phyloP scores from a whole-genome alignment of 2,329 filamentous ascomycete species.

The Cercospora nicotianae region DNA sequence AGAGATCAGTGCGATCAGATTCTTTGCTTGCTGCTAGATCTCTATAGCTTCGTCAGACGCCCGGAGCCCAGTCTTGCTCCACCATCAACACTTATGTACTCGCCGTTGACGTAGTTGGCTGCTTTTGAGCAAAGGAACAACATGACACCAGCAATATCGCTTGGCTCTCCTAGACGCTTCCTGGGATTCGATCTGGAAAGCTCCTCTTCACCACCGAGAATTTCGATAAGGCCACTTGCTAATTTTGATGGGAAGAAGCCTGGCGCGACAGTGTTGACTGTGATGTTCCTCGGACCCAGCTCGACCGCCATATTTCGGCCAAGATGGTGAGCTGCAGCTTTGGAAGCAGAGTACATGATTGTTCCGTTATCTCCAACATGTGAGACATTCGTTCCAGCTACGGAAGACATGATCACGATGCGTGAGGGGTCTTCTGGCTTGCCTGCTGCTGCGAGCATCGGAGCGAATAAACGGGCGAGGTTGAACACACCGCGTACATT shows the following conservation, averaged over 20 bases:
- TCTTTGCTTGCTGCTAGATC: background rate
- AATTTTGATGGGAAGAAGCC: constrained; percentile 68
- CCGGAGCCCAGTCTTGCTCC: constrained; percentile 44
- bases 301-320: constrained; percentile 79
- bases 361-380: constrained; percentile 70
- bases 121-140: constrained; percentile 70
- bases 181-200: constrained; percentile 64
- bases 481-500: constrained; percentile 85
- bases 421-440: constrained; percentile 66
- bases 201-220: constrained; percentile 65
- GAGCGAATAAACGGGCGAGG: constrained; percentile 57
- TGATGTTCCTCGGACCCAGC: constrained; percentile 74
- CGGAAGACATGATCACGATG: constrained; percentile 78
- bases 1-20: background rate
- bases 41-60: constrained; percentile 31
- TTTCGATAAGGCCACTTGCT: constrained; percentile 70
- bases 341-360: constrained; percentile 79
- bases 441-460: constrained; percentile 66
- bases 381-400: constrained; percentile 74
- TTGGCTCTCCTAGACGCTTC: constrained; percentile 64
- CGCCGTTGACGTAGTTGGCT: constrained; percentile 68
- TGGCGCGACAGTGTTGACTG: constrained; percentile 69
- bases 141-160: constrained; percentile 75
- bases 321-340: constrained; percentile 82
- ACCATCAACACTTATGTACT: constrained; percentile 68